Evolutionary conservation across 495 filamentous ascomycete genomes (phyloP), one percentile per base, ranked within the genome.

Genomic region (Aspergillus biplanus): DNA sequence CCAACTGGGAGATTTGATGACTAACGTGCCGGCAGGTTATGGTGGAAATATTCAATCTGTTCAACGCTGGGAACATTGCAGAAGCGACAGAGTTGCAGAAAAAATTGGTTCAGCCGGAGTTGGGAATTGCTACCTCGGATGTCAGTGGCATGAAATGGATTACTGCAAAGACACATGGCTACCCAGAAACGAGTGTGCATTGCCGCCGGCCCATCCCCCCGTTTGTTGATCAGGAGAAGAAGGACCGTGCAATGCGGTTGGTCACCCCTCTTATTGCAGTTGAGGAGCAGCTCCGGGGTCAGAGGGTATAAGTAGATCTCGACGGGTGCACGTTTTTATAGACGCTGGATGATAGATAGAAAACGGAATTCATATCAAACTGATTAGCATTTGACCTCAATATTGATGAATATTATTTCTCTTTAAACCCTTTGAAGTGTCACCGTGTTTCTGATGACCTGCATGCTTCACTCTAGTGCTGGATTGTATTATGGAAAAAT

Each of bases 11-110:
- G n/a, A n/a, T n/a, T n/a, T n/a, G n/a, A n/a, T n/a, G n/a, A n/a
- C n/a, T n/a, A 39, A 39, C 35, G 35, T 39, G 12, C 35, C 35
- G 6, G 35, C 35, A 52, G 49, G 49, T 52, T 0, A 52, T 52
- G 49, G 49, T 52, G 18, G 18, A 52, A 52, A 31, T 52, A 5
- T 52, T 52, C 49, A 52, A 52, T 31, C 49, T 52, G 49, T 52
- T 52, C 49, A 52, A 31, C 18, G 49, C 49, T 1, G 49, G 49
- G 3, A 52, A 52, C 5, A 52, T 52, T 11, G 31, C 13, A 6
- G 49, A 52, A 12, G 49, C 49, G 18, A 52, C 49, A 6, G 49
- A 31, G n/a, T 12, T 52, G 49, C 18, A 52, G 49, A 31, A 52
- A 31, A 52, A 52, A 11, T 21, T 52, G 49, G 49, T 52, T 12